Evolutionary conservation across 2,329 filamentous ascomycete genomes (phyloP).

Genomic region (Hypoxylon sp.): DNA sequence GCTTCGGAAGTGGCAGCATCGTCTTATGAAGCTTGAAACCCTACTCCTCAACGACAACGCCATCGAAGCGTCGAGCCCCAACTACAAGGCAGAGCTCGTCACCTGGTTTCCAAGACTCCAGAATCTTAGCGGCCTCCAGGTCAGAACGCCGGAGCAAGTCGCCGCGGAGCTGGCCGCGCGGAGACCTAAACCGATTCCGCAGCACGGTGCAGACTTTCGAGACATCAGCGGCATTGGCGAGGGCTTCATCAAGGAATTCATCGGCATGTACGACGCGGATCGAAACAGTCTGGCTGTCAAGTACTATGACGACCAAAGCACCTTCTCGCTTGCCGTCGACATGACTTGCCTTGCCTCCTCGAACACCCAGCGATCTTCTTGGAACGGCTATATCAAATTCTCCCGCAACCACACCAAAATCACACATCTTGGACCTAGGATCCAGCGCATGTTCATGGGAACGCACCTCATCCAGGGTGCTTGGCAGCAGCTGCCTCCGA

Average conservation of each 20-base stretch:
- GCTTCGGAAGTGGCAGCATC: conserved; percentile 78
- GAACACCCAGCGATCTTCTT: conserved; percentile 57
- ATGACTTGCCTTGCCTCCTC: conserved; percentile 61
- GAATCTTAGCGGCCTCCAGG: conserved; percentile 75
- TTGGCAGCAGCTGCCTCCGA: conserved; percentile 75
- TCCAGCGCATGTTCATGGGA: conserved; percentile 72
- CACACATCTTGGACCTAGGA: conserved; percentile 64
- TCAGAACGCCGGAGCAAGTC: conserved; percentile 76
- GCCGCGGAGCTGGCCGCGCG: conserved; percentile 60
- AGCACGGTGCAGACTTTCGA: conserved; percentile 72
- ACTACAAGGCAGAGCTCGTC: conserved; percentile 72
- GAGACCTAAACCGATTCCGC: conserved; percentile 65
- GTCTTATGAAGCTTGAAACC: conserved; percentile 80
- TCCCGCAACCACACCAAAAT: conserved; percentile 82
- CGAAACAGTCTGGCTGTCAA: conserved; percentile 67
- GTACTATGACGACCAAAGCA: conserved; percentile 79
- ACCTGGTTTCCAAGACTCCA: conserved; percentile 85
- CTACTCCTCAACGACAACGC: conserved; percentile 82
- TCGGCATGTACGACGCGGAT: conserved; percentile 76
- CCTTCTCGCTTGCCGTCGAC: conserved; percentile 79
- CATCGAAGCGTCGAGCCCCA: conserved; percentile 66
- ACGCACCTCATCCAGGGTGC: conserved; percentile 68
- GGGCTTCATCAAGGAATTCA: conserved; percentile 77
- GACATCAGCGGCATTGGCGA: conserved; percentile 79
- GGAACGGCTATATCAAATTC: conserved; percentile 77